phyloP scores from a whole-genome alignment of 2,329 filamentous ascomycete species.

The Xylaria sp. region DNA sequence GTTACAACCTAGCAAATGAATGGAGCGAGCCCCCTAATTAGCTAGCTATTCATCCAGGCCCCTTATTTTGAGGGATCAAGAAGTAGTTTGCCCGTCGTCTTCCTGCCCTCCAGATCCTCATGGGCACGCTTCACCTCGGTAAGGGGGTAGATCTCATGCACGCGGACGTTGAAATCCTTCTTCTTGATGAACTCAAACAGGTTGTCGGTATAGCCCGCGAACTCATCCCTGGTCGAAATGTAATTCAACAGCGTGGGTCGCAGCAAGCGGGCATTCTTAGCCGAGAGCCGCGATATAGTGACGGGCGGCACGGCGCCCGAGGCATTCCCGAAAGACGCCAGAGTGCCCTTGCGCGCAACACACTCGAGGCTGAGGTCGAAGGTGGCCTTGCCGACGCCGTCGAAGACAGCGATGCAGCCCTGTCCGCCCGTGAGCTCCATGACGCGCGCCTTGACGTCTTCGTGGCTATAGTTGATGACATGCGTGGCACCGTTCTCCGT shows the following conservation, averaged over 20 bases:
- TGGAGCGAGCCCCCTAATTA: not conserved
- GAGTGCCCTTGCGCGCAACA: slow-evolving; percentile 78
- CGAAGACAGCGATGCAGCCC: slow-evolving; percentile 82
- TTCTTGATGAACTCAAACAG: slow-evolving; percentile 77
- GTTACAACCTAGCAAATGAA: not conserved
- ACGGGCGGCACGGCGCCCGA: slow-evolving; percentile 80
- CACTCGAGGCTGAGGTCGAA: slow-evolving; percentile 82
- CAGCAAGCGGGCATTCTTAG: slow-evolving; percentile 81
- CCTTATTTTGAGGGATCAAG: slow-evolving; percentile 55
- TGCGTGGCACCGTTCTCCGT: slow-evolving; percentile 76
- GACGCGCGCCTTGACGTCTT: slow-evolving; percentile 68
- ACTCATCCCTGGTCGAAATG: slow-evolving; percentile 74
- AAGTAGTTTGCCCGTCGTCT: slow-evolving; percentile 85
- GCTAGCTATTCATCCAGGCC: not conserved
- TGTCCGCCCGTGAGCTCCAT: slow-evolving; percentile 75
- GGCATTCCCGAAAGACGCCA: slow-evolving; percentile 85
- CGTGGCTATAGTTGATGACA: slow-evolving; percentile 73
- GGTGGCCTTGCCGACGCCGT: slow-evolving; percentile 85
- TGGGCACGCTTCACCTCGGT: slow-evolving; percentile 79
- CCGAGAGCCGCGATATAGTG: slow-evolving; percentile 63
- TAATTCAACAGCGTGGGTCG: slow-evolving; percentile 81
- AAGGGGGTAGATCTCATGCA: slow-evolving; percentile 82
- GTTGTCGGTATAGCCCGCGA: slow-evolving; percentile 75
- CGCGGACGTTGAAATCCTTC: slow-evolving; percentile 74
- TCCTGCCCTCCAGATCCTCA: slow-evolving; percentile 79